Percentiles rank a stretch among this genome's conserved stretches.
phyloP scores from a whole-genome alignment of 106 monocot genomes.

The Allium cepa region DNA sequence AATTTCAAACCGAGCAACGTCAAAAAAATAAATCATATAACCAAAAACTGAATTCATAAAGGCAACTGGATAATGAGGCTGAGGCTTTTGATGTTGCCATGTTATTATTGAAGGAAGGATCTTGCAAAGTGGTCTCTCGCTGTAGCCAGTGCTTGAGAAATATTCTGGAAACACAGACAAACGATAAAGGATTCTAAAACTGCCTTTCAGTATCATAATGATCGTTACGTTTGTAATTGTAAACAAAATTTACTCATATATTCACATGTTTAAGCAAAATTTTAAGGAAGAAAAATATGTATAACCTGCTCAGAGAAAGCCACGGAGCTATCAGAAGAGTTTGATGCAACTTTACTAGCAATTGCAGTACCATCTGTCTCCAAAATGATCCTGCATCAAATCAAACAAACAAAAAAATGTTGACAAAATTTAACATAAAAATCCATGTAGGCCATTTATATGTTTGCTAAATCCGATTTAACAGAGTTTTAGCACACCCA shows the following conservation, averaged over 20 bases:
- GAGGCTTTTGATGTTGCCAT: neutral
- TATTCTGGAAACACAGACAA: slow-evolving; percentile 6
- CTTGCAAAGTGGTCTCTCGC: slow-evolving; percentile 15
- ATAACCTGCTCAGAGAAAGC: slow-evolving; percentile 15
- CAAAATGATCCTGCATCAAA: slow-evolving; percentile 45
- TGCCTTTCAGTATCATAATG: too few species aligned
- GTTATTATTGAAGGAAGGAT: slow-evolving; percentile 13
- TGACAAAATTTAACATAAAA: neutral
- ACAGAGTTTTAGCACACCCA: too few species aligned
- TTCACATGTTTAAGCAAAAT: neutral
- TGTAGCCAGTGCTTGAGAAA: slow-evolving; percentile 21
- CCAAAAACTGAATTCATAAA: neutral
- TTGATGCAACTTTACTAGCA: slow-evolving; percentile 58
- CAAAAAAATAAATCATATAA: neutral
- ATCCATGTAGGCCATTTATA: too few species aligned
- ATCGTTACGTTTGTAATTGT: too few species aligned
- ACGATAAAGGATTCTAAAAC: neutral
- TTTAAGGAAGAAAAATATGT: neutral
- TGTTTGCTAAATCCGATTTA: too few species aligned
- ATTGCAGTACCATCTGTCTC: slow-evolving; percentile 56
- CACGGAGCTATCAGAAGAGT: slow-evolving; percentile 38
- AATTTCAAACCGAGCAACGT: neutral
- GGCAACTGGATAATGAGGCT: neutral
- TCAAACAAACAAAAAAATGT: neutral
- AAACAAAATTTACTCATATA: neutral